Conservation (phyloP, 2,329 filamentous ascomycete genomes). For the Ceratocystis destructans region DNA sequence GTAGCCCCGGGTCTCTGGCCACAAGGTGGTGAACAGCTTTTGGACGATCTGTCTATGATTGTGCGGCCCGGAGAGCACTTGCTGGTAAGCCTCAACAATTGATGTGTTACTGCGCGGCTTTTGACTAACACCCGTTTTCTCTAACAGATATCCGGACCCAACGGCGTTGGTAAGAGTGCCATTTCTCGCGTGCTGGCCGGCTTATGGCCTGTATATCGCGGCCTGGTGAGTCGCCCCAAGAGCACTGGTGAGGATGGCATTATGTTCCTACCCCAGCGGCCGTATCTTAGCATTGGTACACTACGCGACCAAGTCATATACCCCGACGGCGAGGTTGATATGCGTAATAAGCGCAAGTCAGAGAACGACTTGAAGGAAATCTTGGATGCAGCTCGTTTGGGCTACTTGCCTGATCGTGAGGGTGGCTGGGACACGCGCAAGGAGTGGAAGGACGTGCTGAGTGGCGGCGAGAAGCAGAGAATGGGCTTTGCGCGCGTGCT, state of each 20-base stretch:
- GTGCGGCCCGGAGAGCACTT: conserved; percentile 85
- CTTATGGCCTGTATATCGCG: conserved; percentile 91
- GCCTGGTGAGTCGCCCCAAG: conserved; percentile 77
- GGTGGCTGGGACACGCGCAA: conserved; percentile 95
- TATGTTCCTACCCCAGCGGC: conserved; percentile 94
- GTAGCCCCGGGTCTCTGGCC: conserved; percentile 83
- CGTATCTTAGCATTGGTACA: conserved; percentile 84
- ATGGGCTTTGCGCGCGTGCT: conserved; percentile 81
- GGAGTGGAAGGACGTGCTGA: conserved; percentile 97
- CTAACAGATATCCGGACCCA: conserved; percentile 67
- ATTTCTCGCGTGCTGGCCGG: conserved; percentile 80
- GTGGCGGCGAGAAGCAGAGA: conserved; percentile 90
- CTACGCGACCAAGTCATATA: conserved; percentile 96
- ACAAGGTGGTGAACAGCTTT: conserved; percentile 77
- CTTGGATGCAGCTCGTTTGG: conserved; percentile 70
- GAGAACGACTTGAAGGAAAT: conserved; percentile 63
- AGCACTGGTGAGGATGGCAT: conserved; percentile 73
- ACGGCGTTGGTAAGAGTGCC: conserved; percentile 85
- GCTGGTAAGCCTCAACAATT: conserved; percentile 36
- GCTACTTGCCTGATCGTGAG: conserved; percentile 81
- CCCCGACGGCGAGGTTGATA: conserved; percentile 85
- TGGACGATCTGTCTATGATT: conserved; percentile 79
- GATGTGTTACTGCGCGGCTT: neutral
- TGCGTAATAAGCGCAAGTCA: conserved; percentile 64
- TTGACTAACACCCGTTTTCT: neutral